Evolutionary conservation across 306 rosid genomes (phyloP), one percentile per base, ranked within the genome.

Genomic region (Begonia loranthoides): DNA sequence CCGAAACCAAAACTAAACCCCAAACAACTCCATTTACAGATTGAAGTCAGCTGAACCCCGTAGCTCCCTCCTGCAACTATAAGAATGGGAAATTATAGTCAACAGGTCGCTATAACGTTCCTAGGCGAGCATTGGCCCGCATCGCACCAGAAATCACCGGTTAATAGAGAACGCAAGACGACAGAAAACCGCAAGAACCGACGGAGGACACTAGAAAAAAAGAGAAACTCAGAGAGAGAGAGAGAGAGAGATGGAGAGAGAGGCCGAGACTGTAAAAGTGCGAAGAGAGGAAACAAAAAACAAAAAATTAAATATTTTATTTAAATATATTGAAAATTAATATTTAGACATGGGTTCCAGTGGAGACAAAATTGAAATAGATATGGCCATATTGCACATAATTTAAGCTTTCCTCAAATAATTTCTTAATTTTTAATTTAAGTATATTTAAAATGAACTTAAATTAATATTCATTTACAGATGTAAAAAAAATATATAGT

Each of bases 201-300:
- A 59, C 41, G 67, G 67, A 51, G 73, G 70, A 58, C 71, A 68
- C 67, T 73, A 58, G 22, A 41, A 24, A 52, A 15, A 59, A n/a
- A n/a, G n/a, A n/a, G n/a, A n/a, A n/a, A n/a, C n/a, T n/a, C n/a
- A n/a, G n/a, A n/a, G n/a, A n/a, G n/a, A n/a, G n/a, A n/a, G n/a
- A n/a, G 58, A 68, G 69, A 66, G 77, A 78, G 79, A 82, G 73
- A n/a, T n/a, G n/a, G 58, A 68, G 69, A 66, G 77, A 78, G 79
- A 82, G 73, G 82, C 56, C 49, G 52, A 65, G 62, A 46, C 54
- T 58, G 54, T 46, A 46, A 50, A 59, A 59, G 56, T 50, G 49
- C 50, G 69, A 43, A 69, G 46, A 58, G 64, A 57, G 77, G 64
- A 70, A 75, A 49, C n/a, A n/a, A n/a, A n/a, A n/a, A n/a, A n/a